Evolutionary conservation across 306 rosid species (phyloP).

Genomic region (Fagus sylvatica): DNA sequence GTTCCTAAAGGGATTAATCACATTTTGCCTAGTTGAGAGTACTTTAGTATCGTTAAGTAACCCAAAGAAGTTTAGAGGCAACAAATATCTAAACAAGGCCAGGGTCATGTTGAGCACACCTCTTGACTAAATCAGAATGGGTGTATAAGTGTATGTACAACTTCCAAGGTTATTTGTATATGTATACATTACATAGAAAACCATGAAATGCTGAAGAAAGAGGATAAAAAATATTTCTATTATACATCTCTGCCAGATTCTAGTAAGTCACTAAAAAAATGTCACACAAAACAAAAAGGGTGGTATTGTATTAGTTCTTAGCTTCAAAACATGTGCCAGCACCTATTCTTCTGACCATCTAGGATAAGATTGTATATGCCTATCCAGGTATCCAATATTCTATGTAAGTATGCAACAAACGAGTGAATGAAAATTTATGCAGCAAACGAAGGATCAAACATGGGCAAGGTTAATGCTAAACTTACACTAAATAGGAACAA

Average conservation of each 20-base stretch:
- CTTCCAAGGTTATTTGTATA: background rate
- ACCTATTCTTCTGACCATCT: background rate
- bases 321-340: background rate
- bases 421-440: background rate
- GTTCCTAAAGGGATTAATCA: background rate
- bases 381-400: background rate
- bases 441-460: background rate
- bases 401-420: constrained; percentile 2
- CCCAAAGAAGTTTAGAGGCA: background rate
- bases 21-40: background rate
- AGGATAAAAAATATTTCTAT: background rate
- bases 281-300: background rate
- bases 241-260: background rate
- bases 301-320: background rate
- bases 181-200: background rate
- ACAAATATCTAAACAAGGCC: background rate
- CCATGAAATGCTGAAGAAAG: background rate
- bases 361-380: background rate
- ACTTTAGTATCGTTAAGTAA: background rate
- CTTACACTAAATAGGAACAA: constrained; percentile 15
- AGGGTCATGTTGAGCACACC: background rate
- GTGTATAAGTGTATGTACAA: background rate
- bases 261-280: background rate
- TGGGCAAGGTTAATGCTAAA: constrained; percentile 6
- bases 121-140: background rate